A percentile compares a stretch with the other conserved stretches of the same genome.
Conservation (phyloP, 371 early-diverging fungal genomes). For the Mucor ambiguus region DNA sequence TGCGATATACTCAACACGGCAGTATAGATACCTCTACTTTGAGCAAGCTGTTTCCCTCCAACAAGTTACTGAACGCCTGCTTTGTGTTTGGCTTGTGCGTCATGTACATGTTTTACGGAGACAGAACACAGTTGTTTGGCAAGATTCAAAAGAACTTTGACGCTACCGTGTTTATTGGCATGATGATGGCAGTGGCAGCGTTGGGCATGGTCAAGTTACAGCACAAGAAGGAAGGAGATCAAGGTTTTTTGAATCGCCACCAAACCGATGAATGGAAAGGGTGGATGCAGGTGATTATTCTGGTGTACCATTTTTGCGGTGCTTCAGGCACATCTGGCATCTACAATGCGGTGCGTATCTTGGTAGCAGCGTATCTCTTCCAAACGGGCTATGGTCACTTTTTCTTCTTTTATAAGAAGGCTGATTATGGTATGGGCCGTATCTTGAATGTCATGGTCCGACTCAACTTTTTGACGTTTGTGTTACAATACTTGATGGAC, state of each 20-base stretch:
- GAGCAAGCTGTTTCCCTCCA: background rate
- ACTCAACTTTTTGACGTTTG: constrained; percentile 69
- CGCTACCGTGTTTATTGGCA: constrained; percentile 40
- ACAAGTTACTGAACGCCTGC: constrained; percentile 19
- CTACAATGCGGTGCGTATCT: constrained; percentile 71
- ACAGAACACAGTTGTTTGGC: constrained; percentile 70
- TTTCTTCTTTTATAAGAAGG: constrained; percentile 70
- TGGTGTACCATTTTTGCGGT: constrained; percentile 73
- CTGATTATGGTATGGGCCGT: constrained; percentile 64
- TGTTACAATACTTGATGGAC: constrained; percentile 69
- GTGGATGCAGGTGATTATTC: constrained; percentile 83
- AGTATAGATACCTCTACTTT: background rate
- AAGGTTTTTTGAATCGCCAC: constrained; percentile 67
- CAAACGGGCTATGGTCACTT: constrained; percentile 84
- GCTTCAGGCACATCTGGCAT: constrained; percentile 64
- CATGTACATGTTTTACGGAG: constrained; percentile 62
- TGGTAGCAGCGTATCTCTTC: constrained; percentile 79
- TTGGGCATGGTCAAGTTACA: constrained; percentile 53
- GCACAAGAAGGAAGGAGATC: constrained; percentile 29
- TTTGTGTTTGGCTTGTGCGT: constrained; percentile 51
- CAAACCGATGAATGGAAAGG: constrained; percentile 90
- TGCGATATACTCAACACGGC: background rate
- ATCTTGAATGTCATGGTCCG: constrained; percentile 66
- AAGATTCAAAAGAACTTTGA: constrained; percentile 67
- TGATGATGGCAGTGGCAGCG: constrained; percentile 36